Base-by-base conservation (phyloP, 768 basidiomycete genomes). In the Xerocomellus intermedius region DNA sequence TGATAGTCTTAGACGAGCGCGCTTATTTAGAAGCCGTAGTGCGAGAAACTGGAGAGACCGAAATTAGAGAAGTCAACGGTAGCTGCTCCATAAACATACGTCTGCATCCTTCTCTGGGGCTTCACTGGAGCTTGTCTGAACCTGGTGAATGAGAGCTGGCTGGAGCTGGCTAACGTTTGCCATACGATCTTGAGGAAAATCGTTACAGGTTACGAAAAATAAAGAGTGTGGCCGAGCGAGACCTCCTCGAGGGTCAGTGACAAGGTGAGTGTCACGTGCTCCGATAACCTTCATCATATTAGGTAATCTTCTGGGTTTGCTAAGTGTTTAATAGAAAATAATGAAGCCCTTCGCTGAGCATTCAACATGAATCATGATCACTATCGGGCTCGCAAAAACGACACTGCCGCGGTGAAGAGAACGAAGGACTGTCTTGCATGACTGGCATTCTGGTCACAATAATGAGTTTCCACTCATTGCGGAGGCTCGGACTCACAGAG, bases 1-100 rank as follows among this genome's bases (percentile, higher is more conserved):
- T 14, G 89, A 91, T 8, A 92, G 67, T 46, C 78, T 75, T 41
- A 88, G 75, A 58, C 90, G 85, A 35, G 81, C 73, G 47, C 83
- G 82, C 65, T 87, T 91, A 61, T 82, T 80, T 22, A 82, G 54
- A 10, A 77, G 69, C 17, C 70, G 68, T 10, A 77, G 64, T 4
- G 70, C 67, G 26, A 77, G 66, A 52, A 77, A 77, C 77, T 78
- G 52, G 13, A 51, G 28, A 16, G 37, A 26, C 4, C 13, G n/a
- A 19, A 36, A 32, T 64, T 44, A 68, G 56, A 36, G 32, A 45
- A 13, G 4, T 26, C 32, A 32, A 22, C 5, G 12, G 30, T 12
- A 13, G n/a, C 22, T 45, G 44, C 33, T 26, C 16, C 1, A 37
- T 19, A 19, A 35, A 57, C 69, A 45, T 58, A 71, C 69, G 38